These are phyloP conservation scores for Syzygium aromaticum DNA, from an alignment of 345 rosid genomes.

Conservation along the genomic window DNA sequence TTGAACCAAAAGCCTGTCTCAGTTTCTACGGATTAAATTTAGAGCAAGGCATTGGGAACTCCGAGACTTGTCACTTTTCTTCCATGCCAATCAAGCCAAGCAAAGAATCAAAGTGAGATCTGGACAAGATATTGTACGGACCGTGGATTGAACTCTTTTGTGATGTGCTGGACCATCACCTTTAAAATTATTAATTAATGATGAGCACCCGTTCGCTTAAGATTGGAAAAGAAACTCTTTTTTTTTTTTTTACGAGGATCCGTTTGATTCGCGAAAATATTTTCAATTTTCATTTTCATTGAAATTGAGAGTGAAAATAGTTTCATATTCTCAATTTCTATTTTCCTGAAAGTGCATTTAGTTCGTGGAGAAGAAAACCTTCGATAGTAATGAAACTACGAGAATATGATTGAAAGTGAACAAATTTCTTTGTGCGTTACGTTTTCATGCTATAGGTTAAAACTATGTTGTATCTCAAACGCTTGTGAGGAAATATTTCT, in stretches of 20 bases:
- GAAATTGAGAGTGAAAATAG: neutral
- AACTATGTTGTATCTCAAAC: too few relatives aligned
- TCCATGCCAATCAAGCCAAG: neutral
- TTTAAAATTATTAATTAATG: neutral
- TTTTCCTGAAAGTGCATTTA: fast-evolving
- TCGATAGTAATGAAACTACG: fast-evolving
- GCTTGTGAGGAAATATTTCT: too few relatives aligned
- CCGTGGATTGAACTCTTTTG: neutral
- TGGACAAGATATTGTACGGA: neutral
- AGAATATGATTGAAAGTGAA: too few relatives aligned
- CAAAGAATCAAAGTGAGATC: neutral
- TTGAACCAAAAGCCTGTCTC: neutral
- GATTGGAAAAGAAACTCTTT: neutral
- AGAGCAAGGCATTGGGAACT: neutral
- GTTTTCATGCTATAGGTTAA: too few relatives aligned
- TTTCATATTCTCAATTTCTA: neutral
- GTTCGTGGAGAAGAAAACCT: fast-evolving
- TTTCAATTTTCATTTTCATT: neutral
- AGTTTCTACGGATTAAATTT: neutral
- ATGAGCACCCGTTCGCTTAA: neutral
- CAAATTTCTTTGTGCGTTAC: too few relatives aligned
- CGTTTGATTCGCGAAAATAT: fast-evolving
- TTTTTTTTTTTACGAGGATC: fast-evolving
- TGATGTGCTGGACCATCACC: neutral
- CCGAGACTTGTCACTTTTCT: neutral